Conservation (phyloP, 352 stramenopile species). For the Pseudoperonospora humuli region DNA sequence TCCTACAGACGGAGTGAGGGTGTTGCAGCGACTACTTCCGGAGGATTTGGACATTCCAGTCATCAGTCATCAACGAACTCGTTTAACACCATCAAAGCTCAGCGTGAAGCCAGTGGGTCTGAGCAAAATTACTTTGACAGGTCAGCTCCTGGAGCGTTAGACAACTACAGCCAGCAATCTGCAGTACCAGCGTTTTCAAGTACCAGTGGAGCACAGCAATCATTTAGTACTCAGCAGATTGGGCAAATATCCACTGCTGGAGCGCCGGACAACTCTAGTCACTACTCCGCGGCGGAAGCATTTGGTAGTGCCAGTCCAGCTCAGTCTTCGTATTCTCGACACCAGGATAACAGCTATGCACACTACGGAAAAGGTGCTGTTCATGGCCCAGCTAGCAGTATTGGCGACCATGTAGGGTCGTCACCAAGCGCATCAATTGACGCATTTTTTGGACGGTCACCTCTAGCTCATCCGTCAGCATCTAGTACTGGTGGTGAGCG, state of each 20-base stretch:
- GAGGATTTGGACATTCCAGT: conserved; percentile 11
- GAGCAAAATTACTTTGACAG: conserved; percentile 8
- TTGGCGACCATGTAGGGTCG: conserved; percentile 10
- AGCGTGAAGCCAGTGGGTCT: conserved; percentile 9
- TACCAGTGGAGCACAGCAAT: conserved; percentile 4
- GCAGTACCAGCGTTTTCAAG: conserved; percentile 8
- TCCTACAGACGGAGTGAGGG: conserved; percentile 10
- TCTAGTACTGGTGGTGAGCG: conserved; percentile 10
- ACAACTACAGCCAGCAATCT: conserved; percentile 15
- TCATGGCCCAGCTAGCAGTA: not conserved
- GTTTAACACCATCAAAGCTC: conserved; percentile 12
- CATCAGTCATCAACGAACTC: conserved; percentile 20
- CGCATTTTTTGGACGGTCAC: conserved; percentile 20
- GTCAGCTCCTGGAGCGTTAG: conserved; percentile 8
- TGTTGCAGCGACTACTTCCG: conserved; percentile 1
- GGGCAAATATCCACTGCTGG: conserved; percentile 9
- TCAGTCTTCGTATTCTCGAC: conserved; percentile 5
- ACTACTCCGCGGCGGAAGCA: conserved; percentile 9
- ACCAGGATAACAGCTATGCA: conserved; percentile 7
- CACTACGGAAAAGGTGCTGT: conserved; percentile 3
- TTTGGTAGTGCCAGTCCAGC: conserved; percentile 10
- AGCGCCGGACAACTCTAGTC: conserved; percentile 13
- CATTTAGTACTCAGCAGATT: conserved; percentile 12
- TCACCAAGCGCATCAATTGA: conserved; percentile 16
- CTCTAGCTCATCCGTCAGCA: not conserved